phyloP scores from a whole-genome alignment of 371 early-diverging fungal genomes.

The Zychaea mexicana region DNA sequence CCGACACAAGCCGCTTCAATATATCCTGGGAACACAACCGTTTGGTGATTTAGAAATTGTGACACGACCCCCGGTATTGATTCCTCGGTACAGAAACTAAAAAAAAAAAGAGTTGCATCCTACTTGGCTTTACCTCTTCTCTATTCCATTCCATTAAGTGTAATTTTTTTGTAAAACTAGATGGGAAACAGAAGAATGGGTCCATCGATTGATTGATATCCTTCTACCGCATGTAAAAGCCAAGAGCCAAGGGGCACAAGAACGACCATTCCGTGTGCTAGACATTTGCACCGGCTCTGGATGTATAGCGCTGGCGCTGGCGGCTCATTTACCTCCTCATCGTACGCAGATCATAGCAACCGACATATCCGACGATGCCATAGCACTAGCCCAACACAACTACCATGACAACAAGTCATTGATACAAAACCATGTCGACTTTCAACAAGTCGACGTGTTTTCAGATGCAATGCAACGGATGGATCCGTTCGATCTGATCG shows the following conservation, averaged over 20 bases:
- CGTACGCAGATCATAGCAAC: slow-evolving; percentile 41
- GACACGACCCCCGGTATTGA: slow-evolving; percentile 76
- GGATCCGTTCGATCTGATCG: slow-evolving; percentile 60
- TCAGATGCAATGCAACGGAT: background rate
- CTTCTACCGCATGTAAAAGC: background rate
- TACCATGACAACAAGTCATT: slow-evolving; percentile 2
- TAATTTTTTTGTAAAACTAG: slow-evolving; percentile 26
- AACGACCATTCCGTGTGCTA: slow-evolving; percentile 60
- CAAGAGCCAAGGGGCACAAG: background rate
- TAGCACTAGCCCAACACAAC: slow-evolving; percentile 57
- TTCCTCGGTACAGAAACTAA: slow-evolving; percentile 73
- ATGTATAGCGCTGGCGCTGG: slow-evolving; percentile 82
- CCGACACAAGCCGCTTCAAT: slow-evolving; percentile 81
- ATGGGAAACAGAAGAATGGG: slow-evolving; percentile 96
- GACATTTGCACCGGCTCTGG: slow-evolving; percentile 91
- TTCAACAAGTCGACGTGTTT: slow-evolving; percentile 55
- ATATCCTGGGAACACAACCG: slow-evolving; percentile 84
- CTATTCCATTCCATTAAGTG: background rate
- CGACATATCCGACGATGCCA: slow-evolving; percentile 48
- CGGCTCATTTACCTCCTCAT: slow-evolving; percentile 55
- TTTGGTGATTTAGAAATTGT: slow-evolving; percentile 79
- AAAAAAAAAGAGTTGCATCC: background rate
- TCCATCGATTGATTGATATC: slow-evolving; percentile 52
- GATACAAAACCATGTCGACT: slow-evolving; percentile 12
- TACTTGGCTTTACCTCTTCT: background rate